These are phyloP conservation scores for Ceratobasidium theobromae DNA, from an alignment of 1,284 basidiomycete genomes.

Conservation along the genomic window DNA sequence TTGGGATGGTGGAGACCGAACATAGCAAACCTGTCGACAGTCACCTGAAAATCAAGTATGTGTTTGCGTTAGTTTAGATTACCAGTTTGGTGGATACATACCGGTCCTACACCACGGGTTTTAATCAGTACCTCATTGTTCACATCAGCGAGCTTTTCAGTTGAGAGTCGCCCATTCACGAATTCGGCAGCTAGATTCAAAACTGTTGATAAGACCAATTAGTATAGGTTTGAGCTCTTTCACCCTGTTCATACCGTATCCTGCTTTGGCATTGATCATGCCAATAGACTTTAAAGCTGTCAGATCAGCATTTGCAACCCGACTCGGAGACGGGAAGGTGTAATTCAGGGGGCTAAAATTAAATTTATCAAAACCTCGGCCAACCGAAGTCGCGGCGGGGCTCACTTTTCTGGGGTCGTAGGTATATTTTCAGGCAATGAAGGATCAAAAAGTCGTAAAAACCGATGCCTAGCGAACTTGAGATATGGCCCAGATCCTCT, in stretches of 20 bases:
- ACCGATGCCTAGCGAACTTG: conserved; percentile 80
- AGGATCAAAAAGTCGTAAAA: conserved; percentile 72
- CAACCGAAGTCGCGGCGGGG: neutral
- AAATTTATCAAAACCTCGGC: neutral
- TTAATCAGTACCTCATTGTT: conserved; percentile 76
- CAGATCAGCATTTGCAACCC: conserved; percentile 63
- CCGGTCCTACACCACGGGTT: conserved; percentile 78
- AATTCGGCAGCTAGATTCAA: conserved; percentile 76
- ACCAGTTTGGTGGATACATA: conserved; percentile 44
- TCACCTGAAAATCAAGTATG: conserved; percentile 38
- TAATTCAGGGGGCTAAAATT: conserved; percentile 42
- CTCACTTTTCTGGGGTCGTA: conserved; percentile 37
- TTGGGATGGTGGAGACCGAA: conserved; percentile 82
- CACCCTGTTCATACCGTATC: conserved; percentile 63
- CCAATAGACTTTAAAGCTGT: conserved; percentile 67
- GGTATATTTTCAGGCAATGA: conserved; percentile 65
- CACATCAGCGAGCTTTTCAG: conserved; percentile 66
- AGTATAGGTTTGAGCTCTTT: neutral
- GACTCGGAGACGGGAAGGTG: conserved; percentile 66
- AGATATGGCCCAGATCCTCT: conserved; percentile 89
- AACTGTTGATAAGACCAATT: conserved; percentile 49
- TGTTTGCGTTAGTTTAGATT: conserved; percentile 46
- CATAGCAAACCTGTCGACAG: conserved; percentile 87
- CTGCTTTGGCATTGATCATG: conserved; percentile 76
- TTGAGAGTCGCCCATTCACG: conserved; percentile 72